Evolutionary conservation across 768 basidiomycete genomes (phyloP), one percentile per base, ranked within the genome.

Genomic region (Gelatoporia subvermispora): DNA sequence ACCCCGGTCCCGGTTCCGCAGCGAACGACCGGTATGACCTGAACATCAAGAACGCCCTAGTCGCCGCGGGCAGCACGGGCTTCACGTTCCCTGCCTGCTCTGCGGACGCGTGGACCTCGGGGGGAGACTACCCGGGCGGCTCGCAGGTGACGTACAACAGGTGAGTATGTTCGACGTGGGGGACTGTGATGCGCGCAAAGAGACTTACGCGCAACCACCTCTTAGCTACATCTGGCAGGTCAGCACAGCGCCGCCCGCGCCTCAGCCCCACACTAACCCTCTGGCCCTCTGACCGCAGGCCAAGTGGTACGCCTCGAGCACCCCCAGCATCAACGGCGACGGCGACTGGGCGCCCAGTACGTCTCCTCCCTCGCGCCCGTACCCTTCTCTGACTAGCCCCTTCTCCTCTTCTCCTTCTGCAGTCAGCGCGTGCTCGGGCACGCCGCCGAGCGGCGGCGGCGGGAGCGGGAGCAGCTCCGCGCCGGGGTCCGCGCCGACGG

Each of bases 171-270:
- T 34, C 10, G 35, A 38, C 15, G 13, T 4, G 9, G 34, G 23
- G 21, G 9, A 20, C 23, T 20, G 20, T 11, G 34, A 39, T 5
- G 10, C 4, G 4, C 37, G 37, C 37, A n/a, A 39, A 7, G n/a
- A 39, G 20, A 39, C 36, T 4, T 21, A 36, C 31, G 24, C 23
- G 11, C 17, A 46, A 47, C 24, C 38, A 28, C 17, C 39, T 25
- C 7, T n/a, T 47, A 80, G 79, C 22, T 82, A 84, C 59, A 78
- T 84, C 49, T 85, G 78, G 79, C 69, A 84, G 78, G 81, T 79
- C 52, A 17, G 56, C 47, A 23, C 16, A 25, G 4, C 34, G 23
- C 17, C 28, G n/a, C 18, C 22, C 39, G 8, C 22, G 3, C 2
- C 17, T 22, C n/a, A n/a, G n/a, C n/a, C n/a, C 17, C 25, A 35